These are phyloP conservation scores for Geotrichum klebahnii DNA, from an alignment of 1,139 yeast genomes.

Conservation along the genomic window DNA sequence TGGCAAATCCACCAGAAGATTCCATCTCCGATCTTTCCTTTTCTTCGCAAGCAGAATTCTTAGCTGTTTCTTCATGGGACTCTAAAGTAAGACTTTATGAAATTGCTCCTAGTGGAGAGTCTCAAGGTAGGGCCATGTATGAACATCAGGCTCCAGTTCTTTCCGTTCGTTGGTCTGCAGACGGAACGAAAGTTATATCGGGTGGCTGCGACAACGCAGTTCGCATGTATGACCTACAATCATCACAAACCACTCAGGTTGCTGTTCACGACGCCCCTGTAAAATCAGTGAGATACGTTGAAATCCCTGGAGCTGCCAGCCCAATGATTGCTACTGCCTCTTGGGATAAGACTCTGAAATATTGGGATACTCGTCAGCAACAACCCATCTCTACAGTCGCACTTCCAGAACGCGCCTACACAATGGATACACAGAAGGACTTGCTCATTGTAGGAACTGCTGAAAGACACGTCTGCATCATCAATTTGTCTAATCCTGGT, in stretches of 20 bases:
- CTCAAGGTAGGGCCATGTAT: constrained; percentile 82
- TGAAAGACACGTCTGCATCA: constrained; percentile 72
- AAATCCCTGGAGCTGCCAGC: constrained; percentile 65
- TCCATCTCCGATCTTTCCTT: constrained; percentile 82
- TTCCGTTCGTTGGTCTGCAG: constrained; percentile 73
- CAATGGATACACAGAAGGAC: constrained; percentile 81
- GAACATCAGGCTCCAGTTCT: constrained; percentile 90
- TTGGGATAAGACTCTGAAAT: constrained; percentile 92
- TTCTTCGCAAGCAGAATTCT: constrained; percentile 84
- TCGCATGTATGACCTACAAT: constrained; percentile 71
- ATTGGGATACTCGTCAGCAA: constrained; percentile 90
- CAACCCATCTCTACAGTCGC: constrained; percentile 76
- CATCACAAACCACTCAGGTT: constrained; percentile 77
- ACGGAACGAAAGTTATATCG: constrained; percentile 81
- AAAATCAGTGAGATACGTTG: constrained; percentile 66
- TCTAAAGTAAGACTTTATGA: constrained; percentile 91
- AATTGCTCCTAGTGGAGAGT: constrained; percentile 57
- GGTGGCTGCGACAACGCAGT: constrained; percentile 95
- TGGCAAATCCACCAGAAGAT: constrained; percentile 86
- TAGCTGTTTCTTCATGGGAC: constrained; percentile 91
- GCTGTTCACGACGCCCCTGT: constrained; percentile 88
- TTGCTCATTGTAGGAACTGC: constrained; percentile 90
- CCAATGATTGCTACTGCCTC: constrained; percentile 90
- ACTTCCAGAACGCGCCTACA: constrained; percentile 85
- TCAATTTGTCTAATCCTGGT: constrained; percentile 76